Conservation (phyloP, 441 rosid genomes). For the Pelargonium fulgidum region DNA sequence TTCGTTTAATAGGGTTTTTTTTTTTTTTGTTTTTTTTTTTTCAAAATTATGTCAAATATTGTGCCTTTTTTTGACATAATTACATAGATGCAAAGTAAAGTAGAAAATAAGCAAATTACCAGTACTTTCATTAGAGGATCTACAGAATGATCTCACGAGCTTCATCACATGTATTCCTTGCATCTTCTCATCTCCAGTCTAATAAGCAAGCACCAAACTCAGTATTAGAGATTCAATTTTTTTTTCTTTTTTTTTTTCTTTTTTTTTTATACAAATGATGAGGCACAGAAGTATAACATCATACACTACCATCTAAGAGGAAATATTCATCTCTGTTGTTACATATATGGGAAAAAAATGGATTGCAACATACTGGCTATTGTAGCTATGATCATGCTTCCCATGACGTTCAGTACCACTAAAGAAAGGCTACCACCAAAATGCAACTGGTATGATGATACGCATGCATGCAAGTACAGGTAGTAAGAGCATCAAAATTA, state of each 20-base stretch:
- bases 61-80: not conserved
- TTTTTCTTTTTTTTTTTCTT: no score
- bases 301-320: no score
- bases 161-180: conserved; percentile 69
- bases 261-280: no score
- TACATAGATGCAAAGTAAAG: conserved; percentile 11
- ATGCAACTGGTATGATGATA: not conserved
- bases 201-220: conserved; percentile 25
- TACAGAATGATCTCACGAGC: conserved; percentile 86
- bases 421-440: not conserved
- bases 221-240: conserved; percentile 9
- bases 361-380: not conserved
- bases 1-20: no score
- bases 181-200: conserved; percentile 69
- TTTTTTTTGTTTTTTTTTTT: not conserved
- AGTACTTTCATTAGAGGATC: conserved; percentile 46
- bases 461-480: not conserved
- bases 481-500: not conserved
- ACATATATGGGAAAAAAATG: not conserved
- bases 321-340: no score
- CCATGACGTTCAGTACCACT: not conserved
- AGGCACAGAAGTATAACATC: no score
- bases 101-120: conserved; percentile 31
- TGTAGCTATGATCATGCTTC: not conserved
- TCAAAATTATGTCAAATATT: not conserved